phyloP scores from a whole-genome alignment of 2,329 filamentous ascomycete genomes.

The Pezicula neosporulosa region DNA sequence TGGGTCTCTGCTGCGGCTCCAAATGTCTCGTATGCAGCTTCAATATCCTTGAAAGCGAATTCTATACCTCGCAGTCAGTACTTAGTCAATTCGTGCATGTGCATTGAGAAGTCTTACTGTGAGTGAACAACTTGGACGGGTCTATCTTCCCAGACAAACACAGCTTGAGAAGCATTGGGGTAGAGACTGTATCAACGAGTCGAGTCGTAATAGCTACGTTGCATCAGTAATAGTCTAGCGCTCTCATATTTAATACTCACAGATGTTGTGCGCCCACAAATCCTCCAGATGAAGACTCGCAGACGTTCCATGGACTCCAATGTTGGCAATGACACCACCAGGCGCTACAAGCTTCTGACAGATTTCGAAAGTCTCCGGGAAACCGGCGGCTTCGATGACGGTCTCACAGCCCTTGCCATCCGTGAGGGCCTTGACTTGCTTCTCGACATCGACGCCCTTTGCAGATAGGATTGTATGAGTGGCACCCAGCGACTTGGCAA shows the following conservation, averaged over 20 bases:
- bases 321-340: slow-evolving; percentile 52
- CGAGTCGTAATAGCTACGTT: slow-evolving; percentile 40
- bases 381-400: slow-evolving; percentile 55
- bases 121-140: slow-evolving; percentile 40
- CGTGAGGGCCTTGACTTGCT: slow-evolving; percentile 39
- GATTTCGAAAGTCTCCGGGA: slow-evolving; percentile 48
- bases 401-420: slow-evolving; percentile 51
- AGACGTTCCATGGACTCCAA: slow-evolving; percentile 54
- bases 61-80: slow-evolving; percentile 18
- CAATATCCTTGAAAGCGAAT: slow-evolving; percentile 39
- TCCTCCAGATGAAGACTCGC: slow-evolving; percentile 48
- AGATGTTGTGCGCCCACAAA: slow-evolving; percentile 52
- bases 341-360: slow-evolving; percentile 50
- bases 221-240: no score
- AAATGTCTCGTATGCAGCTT: slow-evolving; percentile 42
- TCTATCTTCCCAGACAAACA: slow-evolving; percentile 38
- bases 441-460: slow-evolving; percentile 29
- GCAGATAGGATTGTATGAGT: slow-evolving; percentile 34
- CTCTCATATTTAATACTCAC: slow-evolving; percentile 28
- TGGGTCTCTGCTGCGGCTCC: slow-evolving; percentile 36
- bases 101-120: slow-evolving; percentile 29
- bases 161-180: slow-evolving; percentile 45
- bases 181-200: slow-evolving; percentile 44
- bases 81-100: slow-evolving; percentile 1
- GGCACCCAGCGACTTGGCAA: slow-evolving; percentile 46